phyloP scores from a whole-genome alignment of 805 yeast species.

The Hanseniaspora occidentalis region DNA sequence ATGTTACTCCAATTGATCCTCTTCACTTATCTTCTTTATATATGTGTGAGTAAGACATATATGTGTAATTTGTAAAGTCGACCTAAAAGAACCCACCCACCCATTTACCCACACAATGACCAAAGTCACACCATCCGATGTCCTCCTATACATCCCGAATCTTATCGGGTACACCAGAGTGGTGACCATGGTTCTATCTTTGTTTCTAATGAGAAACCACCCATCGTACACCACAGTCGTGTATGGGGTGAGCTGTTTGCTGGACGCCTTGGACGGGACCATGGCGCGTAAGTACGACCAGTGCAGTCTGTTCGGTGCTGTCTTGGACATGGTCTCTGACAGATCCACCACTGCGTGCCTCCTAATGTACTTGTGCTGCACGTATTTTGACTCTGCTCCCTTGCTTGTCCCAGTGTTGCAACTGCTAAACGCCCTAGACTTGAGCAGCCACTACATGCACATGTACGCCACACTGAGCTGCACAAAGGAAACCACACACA shows the following conservation, averaged over 20 bases:
- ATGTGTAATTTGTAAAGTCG: no score
- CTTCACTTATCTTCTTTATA: no score
- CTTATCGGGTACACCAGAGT: conserved; percentile 84
- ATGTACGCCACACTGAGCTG: conserved; percentile 86
- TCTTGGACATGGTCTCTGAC: conserved; percentile 97
- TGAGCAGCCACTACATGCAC: conserved; percentile 95
- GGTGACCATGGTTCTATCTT: conserved; percentile 66
- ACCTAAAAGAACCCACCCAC: not conserved
- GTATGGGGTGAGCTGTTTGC: conserved; percentile 77
- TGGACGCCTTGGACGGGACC: conserved; percentile 94
- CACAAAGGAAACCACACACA: conserved; percentile 68
- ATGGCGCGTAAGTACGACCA: conserved; percentile 87
- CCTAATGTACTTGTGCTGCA: conserved; percentile 69
- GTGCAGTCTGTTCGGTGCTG: conserved; percentile 89
- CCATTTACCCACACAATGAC: not conserved
- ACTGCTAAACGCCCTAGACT: conserved; percentile 66
- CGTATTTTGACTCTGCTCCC: conserved; percentile 31
- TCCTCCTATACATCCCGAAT: conserved; percentile 79
- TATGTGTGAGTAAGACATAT: no score
- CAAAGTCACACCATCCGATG: conserved; percentile 33
- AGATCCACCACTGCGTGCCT: conserved; percentile 94
- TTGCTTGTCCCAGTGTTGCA: conserved; percentile 48
- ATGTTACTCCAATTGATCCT: no score
- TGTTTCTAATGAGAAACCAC: conserved; percentile 69
- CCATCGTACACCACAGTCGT: conserved; percentile 67